These are phyloP conservation scores for Clavulina sp. DNA, from an alignment of 768 basidiomycete genomes.

Conservation along the genomic window DNA sequence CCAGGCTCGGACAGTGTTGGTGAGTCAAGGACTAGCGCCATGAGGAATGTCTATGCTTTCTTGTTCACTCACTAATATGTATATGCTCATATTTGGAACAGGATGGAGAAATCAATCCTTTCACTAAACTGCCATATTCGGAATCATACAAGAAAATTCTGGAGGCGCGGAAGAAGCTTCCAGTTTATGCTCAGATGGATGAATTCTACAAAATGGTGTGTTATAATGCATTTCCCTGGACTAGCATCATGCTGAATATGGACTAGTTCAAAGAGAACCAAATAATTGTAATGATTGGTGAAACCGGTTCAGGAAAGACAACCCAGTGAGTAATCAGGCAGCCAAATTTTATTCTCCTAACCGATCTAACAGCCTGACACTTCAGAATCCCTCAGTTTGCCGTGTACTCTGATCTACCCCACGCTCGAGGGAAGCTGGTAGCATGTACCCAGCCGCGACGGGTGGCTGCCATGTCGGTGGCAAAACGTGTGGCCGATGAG, in stretches of 20 bases:
- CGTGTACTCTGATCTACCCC: constrained; percentile 81
- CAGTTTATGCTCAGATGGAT: constrained; percentile 83
- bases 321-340: constrained; percentile 48
- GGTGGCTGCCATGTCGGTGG: constrained; percentile 95
- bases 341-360: constrained; percentile 11
- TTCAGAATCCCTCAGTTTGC: constrained; percentile 90
- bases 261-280: constrained; percentile 57
- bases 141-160: constrained; percentile 74
- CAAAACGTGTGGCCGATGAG: constrained; percentile 96
- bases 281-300: constrained; percentile 81
- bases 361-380: constrained; percentile 9
- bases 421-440: constrained; percentile 74
- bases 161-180: constrained; percentile 68
- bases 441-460: constrained; percentile 94
- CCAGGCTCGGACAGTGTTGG: constrained; percentile 55
- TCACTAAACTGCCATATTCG: constrained; percentile 65
- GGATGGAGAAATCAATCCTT: constrained; percentile 74
- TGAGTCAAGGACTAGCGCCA: constrained; percentile 21
- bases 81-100: constrained; percentile 17
- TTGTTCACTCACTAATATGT: background rate
- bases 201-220: constrained; percentile 81
- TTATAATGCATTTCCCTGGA: constrained; percentile 11
- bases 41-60: background rate
- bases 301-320: constrained; percentile 92
- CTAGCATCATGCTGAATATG: constrained; percentile 17